phyloP scores from a whole-genome alignment of 805 yeast species.

The Cyberlindnera americana region DNA sequence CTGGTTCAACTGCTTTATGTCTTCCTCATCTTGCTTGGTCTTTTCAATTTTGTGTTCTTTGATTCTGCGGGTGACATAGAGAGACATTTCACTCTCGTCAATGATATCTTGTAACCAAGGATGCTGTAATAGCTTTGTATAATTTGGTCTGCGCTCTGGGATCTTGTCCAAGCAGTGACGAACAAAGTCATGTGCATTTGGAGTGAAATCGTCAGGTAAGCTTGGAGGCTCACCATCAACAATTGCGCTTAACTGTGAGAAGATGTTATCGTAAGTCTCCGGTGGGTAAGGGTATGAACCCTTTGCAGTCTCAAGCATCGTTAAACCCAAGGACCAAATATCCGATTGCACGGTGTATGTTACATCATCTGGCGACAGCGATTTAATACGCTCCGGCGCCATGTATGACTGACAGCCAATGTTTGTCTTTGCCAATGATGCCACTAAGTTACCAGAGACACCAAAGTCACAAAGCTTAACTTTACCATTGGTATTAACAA shows the following conservation, averaged over 20 bases:
- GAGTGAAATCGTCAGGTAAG: conserved; percentile 61
- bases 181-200: conserved; percentile 82
- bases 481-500: conserved; percentile 78
- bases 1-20: conserved; percentile 25
- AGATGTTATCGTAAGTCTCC: conserved; percentile 85
- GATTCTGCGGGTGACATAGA: conserved; percentile 35
- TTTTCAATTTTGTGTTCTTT: conserved; percentile 26
- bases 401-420: conserved; percentile 97
- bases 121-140: conserved; percentile 67
- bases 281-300: conserved; percentile 97
- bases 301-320: conserved; percentile 80
- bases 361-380: conserved; percentile 65
- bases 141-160: conserved; percentile 79
- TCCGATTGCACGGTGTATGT: conserved; percentile 93
- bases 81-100: conserved; percentile 35
- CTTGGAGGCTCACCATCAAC: conserved; percentile 95
- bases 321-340: conserved; percentile 90
- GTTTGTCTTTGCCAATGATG: conserved; percentile 90
- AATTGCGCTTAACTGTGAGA: conserved; percentile 90
- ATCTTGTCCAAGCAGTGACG: conserved; percentile 70
- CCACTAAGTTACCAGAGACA: conserved; percentile 91
- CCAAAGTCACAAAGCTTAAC: conserved; percentile 95
- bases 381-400: conserved; percentile 96
- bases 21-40: conserved; percentile 17
- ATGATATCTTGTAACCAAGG: conserved; percentile 73